Evolutionary conservation across 768 basidiomycete genomes (phyloP).

Genomic region (Tricholoma hemisulphureum): DNA sequence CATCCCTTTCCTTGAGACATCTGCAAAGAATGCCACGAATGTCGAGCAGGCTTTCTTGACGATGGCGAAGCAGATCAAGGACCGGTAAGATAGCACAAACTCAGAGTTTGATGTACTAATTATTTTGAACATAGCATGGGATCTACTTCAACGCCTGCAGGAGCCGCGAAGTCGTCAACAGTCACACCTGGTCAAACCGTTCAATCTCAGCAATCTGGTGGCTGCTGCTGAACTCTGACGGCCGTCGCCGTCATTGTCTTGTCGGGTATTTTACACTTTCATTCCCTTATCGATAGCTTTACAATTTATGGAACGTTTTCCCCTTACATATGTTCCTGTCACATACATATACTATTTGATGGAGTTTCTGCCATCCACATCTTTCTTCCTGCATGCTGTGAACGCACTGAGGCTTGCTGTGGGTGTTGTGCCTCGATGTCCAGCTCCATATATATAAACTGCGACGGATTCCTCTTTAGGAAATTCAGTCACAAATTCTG

Average conservation of each 20-base stretch:
- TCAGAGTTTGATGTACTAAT: background rate
- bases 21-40: slow-evolving; percentile 98
- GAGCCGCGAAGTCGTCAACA: slow-evolving; percentile 77
- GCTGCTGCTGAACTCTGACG: slow-evolving; percentile 70
- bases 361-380: background rate
- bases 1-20: slow-evolving; percentile 96
- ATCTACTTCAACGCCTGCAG: slow-evolving; percentile 70
- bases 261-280: background rate
- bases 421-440: slow-evolving; percentile 8
- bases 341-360: background rate
- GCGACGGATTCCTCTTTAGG: too few species aligned
- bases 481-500: too few species aligned
- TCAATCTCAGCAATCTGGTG: slow-evolving; percentile 65
- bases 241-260: background rate
- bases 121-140: slow-evolving; percentile 64
- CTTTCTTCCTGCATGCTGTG: background rate
- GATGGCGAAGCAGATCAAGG: slow-evolving; percentile 95
- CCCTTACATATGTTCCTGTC: slow-evolving; percentile 23
- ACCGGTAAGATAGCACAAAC: slow-evolving; percentile 52
- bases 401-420: background rate
- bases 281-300: slow-evolving; percentile 14
- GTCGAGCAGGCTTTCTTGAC: slow-evolving; percentile 99
- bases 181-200: slow-evolving; percentile 85
- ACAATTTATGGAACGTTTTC: slow-evolving; percentile 19
- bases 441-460: background rate